Percentiles rank a stretch among this genome's conserved stretches.
phyloP scores from a whole-genome alignment of 257 asterid genomes.

The Craterostigma plantagineum region DNA sequence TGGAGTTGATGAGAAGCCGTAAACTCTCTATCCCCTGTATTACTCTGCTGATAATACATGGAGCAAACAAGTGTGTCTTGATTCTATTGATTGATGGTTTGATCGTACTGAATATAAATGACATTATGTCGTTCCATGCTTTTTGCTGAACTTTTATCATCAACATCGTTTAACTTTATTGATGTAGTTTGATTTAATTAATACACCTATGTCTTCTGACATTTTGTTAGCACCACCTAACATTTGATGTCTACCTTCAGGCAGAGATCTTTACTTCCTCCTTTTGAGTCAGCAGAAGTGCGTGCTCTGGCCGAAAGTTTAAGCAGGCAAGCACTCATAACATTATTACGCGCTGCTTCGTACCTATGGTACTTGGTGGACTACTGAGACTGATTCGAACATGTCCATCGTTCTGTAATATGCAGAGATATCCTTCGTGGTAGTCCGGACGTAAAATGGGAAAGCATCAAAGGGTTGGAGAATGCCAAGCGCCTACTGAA shows the following conservation, averaged over 20 bases:
- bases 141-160: no score
- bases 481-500: constrained; percentile 85
- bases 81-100: no score
- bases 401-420: constrained; percentile 6
- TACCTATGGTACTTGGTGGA: neutral
- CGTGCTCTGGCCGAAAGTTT: constrained; percentile 83
- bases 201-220: no score
- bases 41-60: no score
- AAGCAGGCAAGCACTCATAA: constrained; percentile 43
- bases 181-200: neutral
- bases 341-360: neutral
- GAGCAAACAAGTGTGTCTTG: no score
- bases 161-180: no score
- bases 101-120: no score
- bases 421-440: constrained; percentile 93
- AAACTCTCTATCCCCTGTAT: no score
- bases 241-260: constrained; percentile 31
- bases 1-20: no score
- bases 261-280: constrained; percentile 69
- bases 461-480: constrained; percentile 78
- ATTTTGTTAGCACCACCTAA: constrained; percentile 8
- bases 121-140: no score
- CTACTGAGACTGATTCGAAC: constrained; percentile 2
- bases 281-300: constrained; percentile 90
- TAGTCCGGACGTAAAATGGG: constrained; percentile 93